Percentiles rank a stretch among this genome's conserved stretches.
These are phyloP conservation scores for Heliocybe sulcata DNA, from an alignment of 1,284 basidiomycete genomes.

Conservation along the genomic window DNA sequence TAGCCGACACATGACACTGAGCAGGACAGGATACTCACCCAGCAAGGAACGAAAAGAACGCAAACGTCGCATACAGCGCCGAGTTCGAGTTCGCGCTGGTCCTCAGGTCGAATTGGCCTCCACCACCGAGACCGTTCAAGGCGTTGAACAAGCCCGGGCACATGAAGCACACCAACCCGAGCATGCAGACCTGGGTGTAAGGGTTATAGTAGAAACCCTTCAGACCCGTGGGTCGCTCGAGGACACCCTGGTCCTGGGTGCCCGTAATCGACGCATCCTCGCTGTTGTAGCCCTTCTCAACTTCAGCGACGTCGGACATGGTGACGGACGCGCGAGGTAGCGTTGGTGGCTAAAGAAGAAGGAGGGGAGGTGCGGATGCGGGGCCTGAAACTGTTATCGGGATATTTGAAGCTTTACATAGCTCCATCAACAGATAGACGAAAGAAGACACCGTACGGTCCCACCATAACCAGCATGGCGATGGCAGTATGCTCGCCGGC, in stretches of 20 bases:
- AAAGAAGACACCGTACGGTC: too few species aligned
- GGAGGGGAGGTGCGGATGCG: too few species aligned
- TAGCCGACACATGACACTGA: too few species aligned
- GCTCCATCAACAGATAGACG: too few species aligned
- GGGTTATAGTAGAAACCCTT: constrained; percentile 13
- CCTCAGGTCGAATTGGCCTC: constrained; percentile 54
- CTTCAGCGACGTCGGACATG: too few species aligned
- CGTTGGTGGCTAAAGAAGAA: too few species aligned
- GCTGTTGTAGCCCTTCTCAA: not conserved
- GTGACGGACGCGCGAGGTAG: too few species aligned
- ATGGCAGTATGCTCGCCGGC: too few species aligned
- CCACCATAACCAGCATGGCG: too few species aligned
- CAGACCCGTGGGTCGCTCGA: constrained; percentile 5
- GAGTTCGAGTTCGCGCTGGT: constrained; percentile 37
- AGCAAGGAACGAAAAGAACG: constrained; percentile 44
- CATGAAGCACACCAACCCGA: constrained; percentile 18
- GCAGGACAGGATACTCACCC: constrained; percentile 29
- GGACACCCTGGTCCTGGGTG: not conserved
- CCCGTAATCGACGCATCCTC: not conserved
- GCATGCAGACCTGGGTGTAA: constrained; percentile 11
- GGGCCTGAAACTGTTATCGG: too few species aligned
- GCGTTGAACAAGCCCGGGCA: constrained; percentile 19
- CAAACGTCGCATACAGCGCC: too few species aligned
- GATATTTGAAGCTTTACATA: too few species aligned
- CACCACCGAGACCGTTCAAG: constrained; percentile 47